Evolutionary conservation across 1,284 basidiomycete species (phyloP).

Genomic region (Flammula alnicola): DNA sequence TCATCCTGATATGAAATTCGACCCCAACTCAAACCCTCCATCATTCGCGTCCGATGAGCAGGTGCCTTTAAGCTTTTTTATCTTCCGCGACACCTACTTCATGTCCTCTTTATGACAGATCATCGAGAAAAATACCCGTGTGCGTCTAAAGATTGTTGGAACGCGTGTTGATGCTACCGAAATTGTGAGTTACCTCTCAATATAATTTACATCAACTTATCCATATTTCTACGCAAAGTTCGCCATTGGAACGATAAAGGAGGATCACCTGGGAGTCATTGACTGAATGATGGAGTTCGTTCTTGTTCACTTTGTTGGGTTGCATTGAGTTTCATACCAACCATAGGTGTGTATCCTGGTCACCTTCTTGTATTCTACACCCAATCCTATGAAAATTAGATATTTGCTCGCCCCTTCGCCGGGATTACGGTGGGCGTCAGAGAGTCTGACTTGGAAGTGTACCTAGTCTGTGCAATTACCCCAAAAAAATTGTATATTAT

Average conservation of each 20-base stretch:
- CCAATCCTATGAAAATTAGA: neutral
- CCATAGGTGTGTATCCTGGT: neutral
- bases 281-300: conserved; percentile 33
- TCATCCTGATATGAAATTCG: conserved; percentile 91
- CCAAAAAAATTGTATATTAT: neutral
- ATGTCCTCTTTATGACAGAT: conserved; percentile 48
- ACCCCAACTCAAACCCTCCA: conserved; percentile 91
- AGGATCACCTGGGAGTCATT: conserved; percentile 91
- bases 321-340: conserved; percentile 7
- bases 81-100: conserved; percentile 1
- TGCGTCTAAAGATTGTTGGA: conserved; percentile 95
- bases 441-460: too few species aligned
- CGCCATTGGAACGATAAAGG: conserved; percentile 93
- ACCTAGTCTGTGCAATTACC: neutral
- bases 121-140: conserved; percentile 92
- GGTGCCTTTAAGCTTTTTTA: conserved; percentile 43
- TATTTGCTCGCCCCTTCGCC: too few species aligned
- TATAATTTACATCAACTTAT: too few species aligned
- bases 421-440: too few species aligned
- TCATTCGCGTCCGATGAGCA: conserved; percentile 91
- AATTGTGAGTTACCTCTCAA: conserved; percentile 87
- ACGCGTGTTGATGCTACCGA: conserved; percentile 97
- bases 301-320: neutral
- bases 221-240: conserved; percentile 55
- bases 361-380: neutral